phyloP scores from a whole-genome alignment of 306 rosid genomes.

The Vigna angularis region DNA sequence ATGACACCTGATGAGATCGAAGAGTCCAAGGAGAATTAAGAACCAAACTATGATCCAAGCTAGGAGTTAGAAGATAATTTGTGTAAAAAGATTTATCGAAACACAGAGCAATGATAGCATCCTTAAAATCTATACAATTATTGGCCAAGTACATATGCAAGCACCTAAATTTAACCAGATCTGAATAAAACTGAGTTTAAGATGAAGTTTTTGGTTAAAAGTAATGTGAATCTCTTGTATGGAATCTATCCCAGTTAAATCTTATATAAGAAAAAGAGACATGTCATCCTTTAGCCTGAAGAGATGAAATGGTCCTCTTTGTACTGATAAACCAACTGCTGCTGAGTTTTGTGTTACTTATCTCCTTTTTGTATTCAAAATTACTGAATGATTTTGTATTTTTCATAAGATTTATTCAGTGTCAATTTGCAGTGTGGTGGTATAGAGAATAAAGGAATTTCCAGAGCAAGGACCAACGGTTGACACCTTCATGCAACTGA shows the following conservation, averaged over 20 bases:
- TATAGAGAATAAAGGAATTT: conserved; percentile 38
- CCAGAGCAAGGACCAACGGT: conserved; percentile 34
- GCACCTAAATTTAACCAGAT: conserved; percentile 7
- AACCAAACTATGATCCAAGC: too few relatives aligned
- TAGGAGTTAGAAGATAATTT: too few relatives aligned
- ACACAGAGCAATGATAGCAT: background rate
- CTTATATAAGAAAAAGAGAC: too few relatives aligned
- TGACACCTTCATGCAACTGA: conserved; percentile 30
- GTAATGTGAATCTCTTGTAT: too few relatives aligned
- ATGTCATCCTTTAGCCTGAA: conserved; percentile 1
- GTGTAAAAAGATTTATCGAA: too few relatives aligned
- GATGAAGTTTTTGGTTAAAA: too few relatives aligned
- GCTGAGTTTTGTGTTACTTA: conserved; percentile 21
- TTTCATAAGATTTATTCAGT: conserved; percentile 4
- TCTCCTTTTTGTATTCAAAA: background rate
- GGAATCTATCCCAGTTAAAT: too few relatives aligned
- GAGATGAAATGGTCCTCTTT: conserved; percentile 7
- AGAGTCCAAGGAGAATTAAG: too few relatives aligned
- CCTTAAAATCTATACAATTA: too few relatives aligned
- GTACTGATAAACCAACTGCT: background rate
- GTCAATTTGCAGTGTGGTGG: background rate
- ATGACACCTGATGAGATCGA: too few relatives aligned
- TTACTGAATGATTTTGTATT: background rate
- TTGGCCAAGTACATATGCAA: background rate
- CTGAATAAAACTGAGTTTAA: background rate